These are phyloP conservation scores for Chenopodium quinoa DNA, from an alignment of 148 eudicot genomes.

Conservation along the genomic window DNA sequence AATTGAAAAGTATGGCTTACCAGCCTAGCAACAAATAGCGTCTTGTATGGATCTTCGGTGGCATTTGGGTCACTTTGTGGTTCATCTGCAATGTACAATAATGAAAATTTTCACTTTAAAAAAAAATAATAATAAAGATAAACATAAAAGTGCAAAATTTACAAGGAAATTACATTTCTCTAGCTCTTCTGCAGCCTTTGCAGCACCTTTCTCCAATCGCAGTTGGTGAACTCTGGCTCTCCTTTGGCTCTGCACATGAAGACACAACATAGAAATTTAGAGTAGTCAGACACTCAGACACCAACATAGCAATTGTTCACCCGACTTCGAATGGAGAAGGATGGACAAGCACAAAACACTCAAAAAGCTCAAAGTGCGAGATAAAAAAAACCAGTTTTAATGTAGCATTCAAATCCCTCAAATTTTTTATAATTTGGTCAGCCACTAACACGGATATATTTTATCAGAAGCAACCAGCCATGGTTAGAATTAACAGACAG, in stretches of 20 bases:
- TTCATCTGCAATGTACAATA: constrained; percentile 58
- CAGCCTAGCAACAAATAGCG: constrained; percentile 90
- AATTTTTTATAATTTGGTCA: neutral
- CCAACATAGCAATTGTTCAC: no score
- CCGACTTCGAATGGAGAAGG: neutral
- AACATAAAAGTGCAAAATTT: neutral
- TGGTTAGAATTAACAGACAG: neutral
- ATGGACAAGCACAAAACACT: neutral
- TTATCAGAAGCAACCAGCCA: neutral
- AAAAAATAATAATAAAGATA: neutral
- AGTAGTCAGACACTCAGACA: no score
- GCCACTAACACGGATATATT: neutral
- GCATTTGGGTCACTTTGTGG: constrained; percentile 73
- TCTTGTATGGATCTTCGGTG: constrained; percentile 96
- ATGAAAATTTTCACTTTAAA: neutral
- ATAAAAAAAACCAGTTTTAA: neutral
- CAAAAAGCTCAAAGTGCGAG: neutral
- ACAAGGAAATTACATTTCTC: constrained; percentile 63
- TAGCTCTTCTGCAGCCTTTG: constrained; percentile 87
- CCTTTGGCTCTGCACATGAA: constrained; percentile 46
- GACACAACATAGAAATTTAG: neutral
- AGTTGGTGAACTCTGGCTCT: constrained; percentile 77
- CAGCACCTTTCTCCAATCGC: constrained; percentile 87
- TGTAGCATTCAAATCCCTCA: neutral
- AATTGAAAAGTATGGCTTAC: constrained; percentile 41